These are phyloP conservation scores for Cadophora luteo-olivacea DNA, from an alignment of 2,329 filamentous ascomycete species.

Conservation along the genomic window DNA sequence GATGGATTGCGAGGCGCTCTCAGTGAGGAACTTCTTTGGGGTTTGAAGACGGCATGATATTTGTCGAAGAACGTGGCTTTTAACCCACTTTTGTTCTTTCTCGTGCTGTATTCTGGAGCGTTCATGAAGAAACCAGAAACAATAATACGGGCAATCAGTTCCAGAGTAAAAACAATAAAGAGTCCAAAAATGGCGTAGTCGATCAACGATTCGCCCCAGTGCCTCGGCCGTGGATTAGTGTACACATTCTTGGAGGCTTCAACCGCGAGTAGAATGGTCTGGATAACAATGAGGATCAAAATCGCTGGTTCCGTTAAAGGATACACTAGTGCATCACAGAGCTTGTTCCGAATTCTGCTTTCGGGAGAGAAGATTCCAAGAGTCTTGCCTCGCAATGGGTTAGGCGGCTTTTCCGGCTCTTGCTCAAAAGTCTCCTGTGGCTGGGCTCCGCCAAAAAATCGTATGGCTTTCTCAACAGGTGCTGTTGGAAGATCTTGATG, in stretches of 20 bases:
- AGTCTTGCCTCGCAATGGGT: conserved; percentile 86
- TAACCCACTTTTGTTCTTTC: conserved; percentile 78
- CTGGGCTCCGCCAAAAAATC: conserved; percentile 36
- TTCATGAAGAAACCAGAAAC: conserved; percentile 95
- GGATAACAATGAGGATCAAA: conserved; percentile 83
- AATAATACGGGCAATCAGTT: conserved; percentile 81
- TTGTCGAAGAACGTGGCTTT: conserved; percentile 77
- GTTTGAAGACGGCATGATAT: conserved; percentile 80
- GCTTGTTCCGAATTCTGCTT: conserved; percentile 72
- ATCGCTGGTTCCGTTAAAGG: conserved; percentile 87
- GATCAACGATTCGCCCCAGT: conserved; percentile 64
- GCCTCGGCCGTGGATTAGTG: conserved; percentile 60
- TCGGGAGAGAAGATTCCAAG: conserved; percentile 84
- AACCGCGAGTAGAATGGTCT: conserved; percentile 86
- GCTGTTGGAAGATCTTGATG: conserved; percentile 34
- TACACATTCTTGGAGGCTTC: conserved; percentile 79
- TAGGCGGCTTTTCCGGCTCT: conserved; percentile 55
- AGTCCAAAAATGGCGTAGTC: conserved; percentile 71
- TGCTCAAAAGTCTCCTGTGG: conserved; percentile 32
- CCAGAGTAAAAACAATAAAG: conserved; percentile 89
- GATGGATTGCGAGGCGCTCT: conserved; percentile 35
- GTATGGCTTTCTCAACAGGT: conserved; percentile 43
- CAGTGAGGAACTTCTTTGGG: conserved; percentile 65
- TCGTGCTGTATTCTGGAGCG: conserved; percentile 88
- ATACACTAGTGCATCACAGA: conserved; percentile 87